Percentiles rank a stretch among this genome's conserved stretches.
Conservation (phyloP, 1,284 basidiomycete genomes). For the Apiotrichum domesticum region DNA sequence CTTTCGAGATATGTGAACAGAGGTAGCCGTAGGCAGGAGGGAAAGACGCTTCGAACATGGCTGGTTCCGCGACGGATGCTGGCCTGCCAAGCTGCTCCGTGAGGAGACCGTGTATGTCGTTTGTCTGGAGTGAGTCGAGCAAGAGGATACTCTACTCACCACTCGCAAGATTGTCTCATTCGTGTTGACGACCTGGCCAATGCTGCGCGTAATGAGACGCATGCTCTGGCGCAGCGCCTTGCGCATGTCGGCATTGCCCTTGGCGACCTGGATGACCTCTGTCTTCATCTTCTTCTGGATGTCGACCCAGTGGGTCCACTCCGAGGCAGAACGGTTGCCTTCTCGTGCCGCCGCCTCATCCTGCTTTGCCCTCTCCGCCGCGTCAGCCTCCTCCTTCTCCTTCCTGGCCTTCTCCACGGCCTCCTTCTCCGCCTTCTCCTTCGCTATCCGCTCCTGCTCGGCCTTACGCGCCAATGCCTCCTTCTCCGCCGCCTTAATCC, state of each 20-base stretch:
- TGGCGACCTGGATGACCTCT: constrained; percentile 67
- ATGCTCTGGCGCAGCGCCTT: constrained; percentile 56
- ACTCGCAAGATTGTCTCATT: constrained; percentile 62
- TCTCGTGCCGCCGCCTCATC: constrained; percentile 10
- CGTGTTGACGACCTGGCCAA: constrained; percentile 88
- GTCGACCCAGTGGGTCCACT: constrained; percentile 62
- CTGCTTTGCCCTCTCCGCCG: constrained; percentile 10
- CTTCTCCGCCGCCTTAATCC: constrained; percentile 22
- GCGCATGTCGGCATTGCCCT: constrained; percentile 54
- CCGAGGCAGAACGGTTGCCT: constrained; percentile 50
- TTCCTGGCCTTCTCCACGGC: constrained; percentile 15
- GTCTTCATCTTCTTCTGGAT: constrained; percentile 65
- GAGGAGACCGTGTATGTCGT: constrained; percentile 58
- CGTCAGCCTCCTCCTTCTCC: constrained; percentile 15
- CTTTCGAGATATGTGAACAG: constrained; percentile 79
- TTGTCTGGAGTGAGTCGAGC: constrained; percentile 51
- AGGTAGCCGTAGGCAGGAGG: constrained; percentile 60
- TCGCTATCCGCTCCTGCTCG: constrained; percentile 21
- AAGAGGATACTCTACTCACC: constrained; percentile 12
- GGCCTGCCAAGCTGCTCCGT: constrained; percentile 41
- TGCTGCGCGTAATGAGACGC: constrained; percentile 78
- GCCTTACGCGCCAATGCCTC: constrained; percentile 21
- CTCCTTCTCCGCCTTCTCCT: constrained; percentile 19
- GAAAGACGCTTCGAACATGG: constrained; percentile 37
- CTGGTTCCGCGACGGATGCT: constrained; percentile 45